These are phyloP conservation scores for Colletotrichum lini DNA, from an alignment of 2,329 filamentous ascomycete genomes.

Conservation along the genomic window DNA sequence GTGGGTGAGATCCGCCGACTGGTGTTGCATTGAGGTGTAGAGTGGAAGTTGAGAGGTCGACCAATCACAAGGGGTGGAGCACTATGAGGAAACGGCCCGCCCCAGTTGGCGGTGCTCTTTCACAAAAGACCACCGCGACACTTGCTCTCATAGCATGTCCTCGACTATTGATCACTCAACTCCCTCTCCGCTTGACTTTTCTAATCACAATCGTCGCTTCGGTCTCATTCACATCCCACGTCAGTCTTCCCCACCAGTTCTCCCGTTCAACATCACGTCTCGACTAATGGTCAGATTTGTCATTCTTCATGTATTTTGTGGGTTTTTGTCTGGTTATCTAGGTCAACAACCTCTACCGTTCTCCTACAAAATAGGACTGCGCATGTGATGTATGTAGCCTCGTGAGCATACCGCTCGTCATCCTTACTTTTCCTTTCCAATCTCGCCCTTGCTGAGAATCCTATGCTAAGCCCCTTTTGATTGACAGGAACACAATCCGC, in stretches of 20 bases:
- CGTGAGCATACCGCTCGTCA: constrained; percentile 6
- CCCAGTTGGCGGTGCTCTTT: neutral
- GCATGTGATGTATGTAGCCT: constrained; percentile 7
- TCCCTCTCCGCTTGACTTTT: neutral
- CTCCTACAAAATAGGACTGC: neutral
- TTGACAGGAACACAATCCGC: neutral
- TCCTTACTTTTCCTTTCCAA: constrained; percentile 33
- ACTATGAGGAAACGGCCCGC: neutral
- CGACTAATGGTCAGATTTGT: no score
- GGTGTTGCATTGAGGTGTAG: neutral
- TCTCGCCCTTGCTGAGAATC: constrained; percentile 15
- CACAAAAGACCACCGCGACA: no score
- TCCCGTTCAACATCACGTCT: neutral
- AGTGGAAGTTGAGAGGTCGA: neutral
- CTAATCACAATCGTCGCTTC: neutral
- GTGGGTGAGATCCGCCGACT: neutral
- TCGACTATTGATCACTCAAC: neutral
- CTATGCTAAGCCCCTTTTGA: neutral
- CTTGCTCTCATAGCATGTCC: no score
- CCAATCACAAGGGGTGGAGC: neutral
- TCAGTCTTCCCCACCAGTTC: neutral
- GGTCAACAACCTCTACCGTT: constrained; percentile 24
- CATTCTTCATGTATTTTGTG: constrained; percentile 19
- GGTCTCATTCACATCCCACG: no score
- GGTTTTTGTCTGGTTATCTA: constrained; percentile 35